These are phyloP conservation scores for Xylariomycetidae sp. DNA, from an alignment of 2,329 filamentous ascomycete genomes.

Conservation along the genomic window DNA sequence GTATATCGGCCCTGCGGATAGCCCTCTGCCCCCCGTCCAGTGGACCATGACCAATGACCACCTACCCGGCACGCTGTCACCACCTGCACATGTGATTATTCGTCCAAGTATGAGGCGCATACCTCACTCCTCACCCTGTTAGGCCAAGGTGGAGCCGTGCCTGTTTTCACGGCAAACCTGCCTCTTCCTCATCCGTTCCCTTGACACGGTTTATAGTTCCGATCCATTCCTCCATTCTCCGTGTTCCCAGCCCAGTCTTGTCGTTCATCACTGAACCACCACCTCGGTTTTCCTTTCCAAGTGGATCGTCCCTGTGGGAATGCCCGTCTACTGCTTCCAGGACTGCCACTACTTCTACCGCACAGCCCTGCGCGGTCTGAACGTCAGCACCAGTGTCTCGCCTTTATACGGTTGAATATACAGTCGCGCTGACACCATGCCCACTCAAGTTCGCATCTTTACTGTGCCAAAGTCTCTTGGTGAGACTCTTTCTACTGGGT, in stretches of 20 bases:
- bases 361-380: constrained; percentile 79
- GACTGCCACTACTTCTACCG: constrained; percentile 93
- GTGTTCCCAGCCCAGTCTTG: constrained; percentile 4
- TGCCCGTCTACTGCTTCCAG: constrained; percentile 77
- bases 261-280: constrained; percentile 5
- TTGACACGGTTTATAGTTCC: constrained; percentile 13
- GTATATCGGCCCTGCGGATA: no score
- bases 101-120: constrained; percentile 10
- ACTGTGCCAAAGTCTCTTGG: constrained; percentile 67
- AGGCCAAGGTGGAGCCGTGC: no score
- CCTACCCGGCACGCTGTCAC: constrained; percentile 9
- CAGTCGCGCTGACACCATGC: constrained; percentile 51
- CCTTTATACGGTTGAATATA: constrained; percentile 61
- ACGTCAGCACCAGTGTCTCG: constrained; percentile 72
- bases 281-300: constrained; percentile 10
- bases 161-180: background rate
- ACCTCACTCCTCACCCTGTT: constrained; percentile 9
- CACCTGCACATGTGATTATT: constrained; percentile 23
- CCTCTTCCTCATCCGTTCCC: constrained; percentile 6
- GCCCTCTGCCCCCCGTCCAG: no score
- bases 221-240: constrained; percentile 5
- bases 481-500: constrained; percentile 53
- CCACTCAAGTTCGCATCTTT: constrained; percentile 64
- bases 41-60: constrained; percentile 4
- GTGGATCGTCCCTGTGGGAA: constrained; percentile 43